phyloP scores from a whole-genome alignment of 768 basidiomycete genomes.

The Boletus subparvulus region DNA sequence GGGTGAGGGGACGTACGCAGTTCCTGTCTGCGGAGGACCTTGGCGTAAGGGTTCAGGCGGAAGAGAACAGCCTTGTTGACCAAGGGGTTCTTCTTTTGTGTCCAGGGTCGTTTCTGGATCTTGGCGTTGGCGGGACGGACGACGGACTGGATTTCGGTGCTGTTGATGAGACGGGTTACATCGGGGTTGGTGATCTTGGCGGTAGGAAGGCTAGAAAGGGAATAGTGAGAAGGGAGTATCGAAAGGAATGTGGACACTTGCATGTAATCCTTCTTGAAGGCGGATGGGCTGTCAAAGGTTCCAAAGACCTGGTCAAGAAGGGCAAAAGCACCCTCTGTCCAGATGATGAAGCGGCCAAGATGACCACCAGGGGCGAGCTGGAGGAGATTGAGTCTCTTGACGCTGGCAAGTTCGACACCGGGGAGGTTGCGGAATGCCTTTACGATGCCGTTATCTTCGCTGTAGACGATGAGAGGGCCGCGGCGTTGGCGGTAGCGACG shows the following conservation, averaged over 20 bases:
- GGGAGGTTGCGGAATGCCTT: slow-evolving; percentile 99
- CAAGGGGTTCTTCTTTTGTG: slow-evolving; percentile 99
- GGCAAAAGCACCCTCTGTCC: slow-evolving; percentile 93
- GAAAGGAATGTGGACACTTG: slow-evolving; percentile 35
- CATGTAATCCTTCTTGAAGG: slow-evolving; percentile 89
- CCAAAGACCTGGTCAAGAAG: slow-evolving; percentile 95
- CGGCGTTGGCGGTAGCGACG: slow-evolving; percentile 96
- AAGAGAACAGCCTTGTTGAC: slow-evolving; percentile 91
- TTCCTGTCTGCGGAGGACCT: slow-evolving; percentile 87
- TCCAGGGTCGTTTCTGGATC: slow-evolving; percentile 90
- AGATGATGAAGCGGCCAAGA: slow-evolving; percentile 98
- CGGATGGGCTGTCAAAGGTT: slow-evolving; percentile 85
- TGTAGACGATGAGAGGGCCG: slow-evolving; percentile 96
- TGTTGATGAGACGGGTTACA: slow-evolving; percentile 97
- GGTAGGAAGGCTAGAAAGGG: slow-evolving; percentile 67
- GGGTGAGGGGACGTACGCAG: slow-evolving; percentile 58
- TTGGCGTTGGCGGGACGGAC: slow-evolving; percentile 87
- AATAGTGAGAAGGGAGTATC: background rate
- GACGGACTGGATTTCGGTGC: slow-evolving; percentile 95
- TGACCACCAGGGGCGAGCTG: slow-evolving; percentile 99
- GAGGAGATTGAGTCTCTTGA: slow-evolving; percentile 91
- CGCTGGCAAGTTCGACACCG: slow-evolving; percentile 96
- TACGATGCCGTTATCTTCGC: slow-evolving; percentile 95
- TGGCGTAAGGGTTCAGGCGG: slow-evolving; percentile 98
- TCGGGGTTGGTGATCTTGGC: slow-evolving; percentile 98